These are phyloP conservation scores for Rhynchosporium graminicola DNA, from an alignment of 2,329 filamentous ascomycete species.

Conservation along the genomic window DNA sequence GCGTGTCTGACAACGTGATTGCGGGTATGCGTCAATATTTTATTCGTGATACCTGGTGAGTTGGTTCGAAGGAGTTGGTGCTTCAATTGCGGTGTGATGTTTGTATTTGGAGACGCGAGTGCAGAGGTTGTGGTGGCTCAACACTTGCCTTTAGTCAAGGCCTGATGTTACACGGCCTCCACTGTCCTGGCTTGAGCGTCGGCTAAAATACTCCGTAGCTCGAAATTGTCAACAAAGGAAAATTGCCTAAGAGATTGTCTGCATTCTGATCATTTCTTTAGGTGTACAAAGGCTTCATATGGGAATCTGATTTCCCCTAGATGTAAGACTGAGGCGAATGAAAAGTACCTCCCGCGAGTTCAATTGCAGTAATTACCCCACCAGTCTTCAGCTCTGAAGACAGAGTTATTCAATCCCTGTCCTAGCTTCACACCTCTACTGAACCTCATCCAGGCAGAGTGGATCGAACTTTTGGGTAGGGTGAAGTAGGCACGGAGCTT, in stretches of 20 bases:
- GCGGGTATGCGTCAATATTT: constrained; percentile 27
- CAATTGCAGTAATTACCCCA: too few species aligned
- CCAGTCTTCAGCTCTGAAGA: not conserved
- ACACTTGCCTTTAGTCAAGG: not conserved
- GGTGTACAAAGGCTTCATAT: not conserved
- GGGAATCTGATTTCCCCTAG: not conserved
- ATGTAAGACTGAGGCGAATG: too few species aligned
- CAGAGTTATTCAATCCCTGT: constrained; percentile 3
- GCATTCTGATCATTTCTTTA: too few species aligned
- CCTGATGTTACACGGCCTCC: not conserved
- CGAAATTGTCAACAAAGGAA: constrained; percentile 6
- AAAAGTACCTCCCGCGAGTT: too few species aligned
- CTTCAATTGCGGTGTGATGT: constrained; percentile 13
- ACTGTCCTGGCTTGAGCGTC: not conserved
- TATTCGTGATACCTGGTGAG: constrained; percentile 16
- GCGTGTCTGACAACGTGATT: constrained; percentile 51
- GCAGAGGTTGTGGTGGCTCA: not conserved
- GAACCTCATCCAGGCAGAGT: not conserved
- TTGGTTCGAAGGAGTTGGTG: constrained; percentile 10
- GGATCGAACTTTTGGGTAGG: not conserved
- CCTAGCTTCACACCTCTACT: constrained; percentile 5
- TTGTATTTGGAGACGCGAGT: constrained; percentile 5
- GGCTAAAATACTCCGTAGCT: constrained; percentile 12
- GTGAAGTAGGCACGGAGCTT: too few species aligned
- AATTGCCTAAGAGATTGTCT: too few species aligned